Evolutionary conservation across 2,329 filamentous ascomycete genomes (phyloP).

Genomic region (Phoma herbarum): DNA sequence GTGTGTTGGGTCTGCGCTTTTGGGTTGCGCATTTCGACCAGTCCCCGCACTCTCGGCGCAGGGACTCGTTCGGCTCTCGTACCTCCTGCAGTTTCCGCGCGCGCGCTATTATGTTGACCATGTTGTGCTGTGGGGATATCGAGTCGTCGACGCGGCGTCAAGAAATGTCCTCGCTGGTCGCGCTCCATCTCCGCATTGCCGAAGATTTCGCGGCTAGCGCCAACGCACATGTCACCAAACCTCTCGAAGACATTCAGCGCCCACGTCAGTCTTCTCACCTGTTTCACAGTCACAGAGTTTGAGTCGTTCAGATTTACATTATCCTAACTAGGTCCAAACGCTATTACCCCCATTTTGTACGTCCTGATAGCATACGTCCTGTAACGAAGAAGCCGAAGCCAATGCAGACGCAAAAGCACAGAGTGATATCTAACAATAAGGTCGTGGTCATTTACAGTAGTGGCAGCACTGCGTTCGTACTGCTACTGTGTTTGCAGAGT

Average conservation of each 20-base stretch:
- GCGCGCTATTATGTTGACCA: conserved; percentile 70
- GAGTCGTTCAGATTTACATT: background rate
- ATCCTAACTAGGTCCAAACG: conserved; percentile 5
- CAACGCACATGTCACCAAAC: background rate
- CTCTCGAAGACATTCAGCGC: background rate
- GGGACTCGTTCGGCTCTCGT: too few relatives aligned
- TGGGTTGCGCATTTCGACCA: background rate
- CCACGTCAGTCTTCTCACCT: background rate
- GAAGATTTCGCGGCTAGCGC: conserved; percentile 13
- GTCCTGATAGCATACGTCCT: background rate
- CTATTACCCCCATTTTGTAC: conserved; percentile 1
- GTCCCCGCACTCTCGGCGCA: too few relatives aligned
- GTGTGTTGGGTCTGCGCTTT: background rate
- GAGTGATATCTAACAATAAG: conserved; percentile 7
- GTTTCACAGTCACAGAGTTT: background rate
- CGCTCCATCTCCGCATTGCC: conserved; percentile 10
- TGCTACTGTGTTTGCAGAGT: conserved; percentile 7
- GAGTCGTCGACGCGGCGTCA: background rate
- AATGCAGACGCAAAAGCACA: background rate
- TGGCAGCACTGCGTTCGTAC: background rate
- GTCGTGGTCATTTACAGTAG: conserved; percentile 1
- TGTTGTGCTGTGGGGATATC: conserved; percentile 38
- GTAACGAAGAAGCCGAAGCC: background rate
- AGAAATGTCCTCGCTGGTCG: conserved; percentile 20
- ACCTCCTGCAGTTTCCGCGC: conserved; percentile 78